Percentiles rank a stretch among this genome's conserved stretches.
Evolutionary conservation across 768 basidiomycete genomes (phyloP).

Genomic region (Panellus pusillus): DNA sequence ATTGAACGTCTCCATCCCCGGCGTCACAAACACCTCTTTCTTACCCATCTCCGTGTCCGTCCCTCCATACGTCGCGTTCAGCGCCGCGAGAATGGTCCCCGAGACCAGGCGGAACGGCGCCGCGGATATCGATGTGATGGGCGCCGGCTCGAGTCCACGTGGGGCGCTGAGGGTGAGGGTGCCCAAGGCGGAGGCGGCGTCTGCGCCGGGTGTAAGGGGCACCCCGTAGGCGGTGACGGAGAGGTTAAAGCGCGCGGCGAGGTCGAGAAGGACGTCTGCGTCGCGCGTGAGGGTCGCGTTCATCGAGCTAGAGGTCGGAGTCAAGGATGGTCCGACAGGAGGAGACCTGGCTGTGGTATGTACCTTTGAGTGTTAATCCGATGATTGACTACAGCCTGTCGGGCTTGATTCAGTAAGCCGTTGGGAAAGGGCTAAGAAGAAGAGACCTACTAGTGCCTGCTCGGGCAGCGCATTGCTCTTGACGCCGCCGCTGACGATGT

Average conservation of each 20-base stretch:
- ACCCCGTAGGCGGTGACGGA: constrained; percentile 40
- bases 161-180: constrained; percentile 25
- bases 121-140: neutral
- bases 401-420: neutral
- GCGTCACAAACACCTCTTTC: too few species aligned
- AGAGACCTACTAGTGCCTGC: constrained; percentile 29
- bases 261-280: constrained; percentile 27
- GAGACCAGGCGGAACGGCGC: too few species aligned
- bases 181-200: constrained; percentile 28
- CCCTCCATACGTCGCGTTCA: too few species aligned
- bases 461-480: constrained; percentile 63
- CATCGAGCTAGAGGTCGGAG: constrained; percentile 29
- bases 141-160: constrained; percentile 5
- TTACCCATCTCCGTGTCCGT: too few species aligned
- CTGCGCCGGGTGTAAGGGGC: constrained; percentile 21
- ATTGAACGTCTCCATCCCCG: too few species aligned
- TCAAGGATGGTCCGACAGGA: neutral
- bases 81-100: too few species aligned
- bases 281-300: constrained; percentile 31
- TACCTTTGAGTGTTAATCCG: constrained; percentile 46
- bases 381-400: constrained; percentile 45
- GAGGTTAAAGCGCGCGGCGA: constrained; percentile 39
- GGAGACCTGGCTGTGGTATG: neutral
- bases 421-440: too few species aligned
- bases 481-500: constrained; percentile 40